Evolutionary conservation across 768 basidiomycete genomes (phyloP).

Genomic region (Boletus speciosus): DNA sequence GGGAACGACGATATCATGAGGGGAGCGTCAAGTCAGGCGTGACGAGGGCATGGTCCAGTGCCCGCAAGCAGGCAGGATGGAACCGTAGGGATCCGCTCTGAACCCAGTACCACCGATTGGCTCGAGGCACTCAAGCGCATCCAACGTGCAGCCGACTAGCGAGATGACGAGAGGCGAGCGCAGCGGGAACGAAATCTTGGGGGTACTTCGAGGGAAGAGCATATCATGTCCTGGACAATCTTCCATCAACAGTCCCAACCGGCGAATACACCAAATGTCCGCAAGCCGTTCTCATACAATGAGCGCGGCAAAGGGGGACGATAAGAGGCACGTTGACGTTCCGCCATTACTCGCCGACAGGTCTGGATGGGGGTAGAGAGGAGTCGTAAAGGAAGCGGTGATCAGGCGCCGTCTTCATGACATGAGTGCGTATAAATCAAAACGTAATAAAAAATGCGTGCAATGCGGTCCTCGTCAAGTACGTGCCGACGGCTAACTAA

Average conservation of each 20-base stretch:
- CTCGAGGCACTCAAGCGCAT: conserved; percentile 25
- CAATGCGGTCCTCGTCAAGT: conserved; percentile 23
- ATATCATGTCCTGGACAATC: conserved; percentile 15
- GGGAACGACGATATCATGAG: conserved; percentile 7
- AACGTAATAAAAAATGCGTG: conserved; percentile 44
- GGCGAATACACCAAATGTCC: conserved; percentile 22
- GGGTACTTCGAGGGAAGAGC: not conserved
- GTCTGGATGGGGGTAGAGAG: conserved; percentile 13
- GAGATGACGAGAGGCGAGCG: conserved; percentile 30
- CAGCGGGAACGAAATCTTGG: conserved; percentile 11
- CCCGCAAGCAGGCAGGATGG: conserved; percentile 27
- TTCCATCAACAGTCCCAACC: conserved; percentile 24
- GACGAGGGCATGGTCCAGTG: conserved; percentile 22
- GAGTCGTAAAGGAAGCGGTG: conserved; percentile 37
- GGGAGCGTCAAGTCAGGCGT: conserved; percentile 12
- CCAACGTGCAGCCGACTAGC: conserved; percentile 37
- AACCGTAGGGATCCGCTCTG: conserved; percentile 1
- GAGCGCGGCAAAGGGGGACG: conserved; percentile 20
- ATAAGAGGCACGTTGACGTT: conserved; percentile 28
- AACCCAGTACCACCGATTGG: conserved; percentile 7
- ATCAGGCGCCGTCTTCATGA: conserved; percentile 42
- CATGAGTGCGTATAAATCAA: conserved; percentile 35
- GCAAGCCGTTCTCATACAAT: conserved; percentile 34
- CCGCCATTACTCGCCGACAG: conserved; percentile 21
- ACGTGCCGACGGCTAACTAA: conserved; percentile 25